Evolutionary conservation across 106 monocot genomes (phyloP).

Genomic region (Acorus calamus): DNA sequence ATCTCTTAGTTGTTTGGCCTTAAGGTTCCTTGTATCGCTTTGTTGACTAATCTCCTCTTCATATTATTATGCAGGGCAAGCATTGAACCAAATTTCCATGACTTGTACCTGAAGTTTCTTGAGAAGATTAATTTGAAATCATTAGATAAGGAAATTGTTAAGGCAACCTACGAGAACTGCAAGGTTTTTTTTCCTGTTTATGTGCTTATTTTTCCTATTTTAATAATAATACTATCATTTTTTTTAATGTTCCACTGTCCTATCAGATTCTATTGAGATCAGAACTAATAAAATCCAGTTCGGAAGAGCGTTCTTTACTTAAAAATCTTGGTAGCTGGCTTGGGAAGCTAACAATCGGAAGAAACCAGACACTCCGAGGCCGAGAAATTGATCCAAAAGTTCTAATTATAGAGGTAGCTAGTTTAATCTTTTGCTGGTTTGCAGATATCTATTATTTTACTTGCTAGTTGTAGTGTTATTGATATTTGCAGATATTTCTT

Average conservation of each 20-base stretch:
- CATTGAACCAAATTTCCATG: conserved; percentile 99
- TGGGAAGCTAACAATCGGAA: conserved; percentile 94
- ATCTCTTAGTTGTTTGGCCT: too few relatives aligned
- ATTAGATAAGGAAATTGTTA: conserved; percentile 82
- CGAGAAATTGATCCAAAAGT: conserved; percentile 92
- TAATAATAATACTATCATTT: not conserved
- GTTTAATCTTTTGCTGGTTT: too few relatives aligned
- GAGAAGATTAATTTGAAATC: conserved; percentile 83
- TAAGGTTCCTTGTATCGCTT: too few relatives aligned
- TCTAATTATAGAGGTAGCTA: conserved; percentile 77
- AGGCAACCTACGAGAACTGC: conserved; percentile 99
- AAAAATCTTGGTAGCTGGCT: conserved; percentile 99
- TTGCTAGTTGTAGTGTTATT: too few relatives aligned
- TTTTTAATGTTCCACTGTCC: conserved; percentile 1
- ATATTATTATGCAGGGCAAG: conserved; percentile 51
- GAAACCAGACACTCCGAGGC: conserved; percentile 75
- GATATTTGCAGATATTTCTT: too few relatives aligned
- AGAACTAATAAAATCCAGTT: conserved; percentile 96
- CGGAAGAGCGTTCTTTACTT: conserved; percentile 91
- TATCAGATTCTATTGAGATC: conserved; percentile 75
- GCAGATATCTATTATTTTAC: too few relatives aligned
- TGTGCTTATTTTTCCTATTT: not conserved
- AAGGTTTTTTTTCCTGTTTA: conserved; percentile 41
- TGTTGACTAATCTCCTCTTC: too few relatives aligned
- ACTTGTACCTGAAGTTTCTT: conserved; percentile 86